Base-by-base conservation (phyloP, 306 rosid species). In the Pyrus communis region DNA sequence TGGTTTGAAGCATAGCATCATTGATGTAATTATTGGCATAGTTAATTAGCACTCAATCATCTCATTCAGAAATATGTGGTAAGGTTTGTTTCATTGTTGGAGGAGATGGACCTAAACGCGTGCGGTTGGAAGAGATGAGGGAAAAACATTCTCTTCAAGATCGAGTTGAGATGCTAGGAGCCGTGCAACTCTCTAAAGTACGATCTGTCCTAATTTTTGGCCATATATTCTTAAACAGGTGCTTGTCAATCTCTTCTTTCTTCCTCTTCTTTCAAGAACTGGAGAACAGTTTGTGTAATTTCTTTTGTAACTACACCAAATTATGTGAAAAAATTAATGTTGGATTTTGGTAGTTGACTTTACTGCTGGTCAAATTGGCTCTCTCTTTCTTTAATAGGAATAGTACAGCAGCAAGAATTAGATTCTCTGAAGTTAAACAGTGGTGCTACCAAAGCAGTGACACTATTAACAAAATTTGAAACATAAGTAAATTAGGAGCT, bases 191-290 rank as follows among this genome's bases (percentile, higher is more conserved):
- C 79, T 90, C 96, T 59, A 88, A 69, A 83, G 96, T 92, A 51
- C 90, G 82, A 63, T 90, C 93, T 14, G 96, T 92, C 71, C 87
- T 94, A 4, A 75, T 91, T 72, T 80, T 89, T 55, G 97, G 98
- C 71, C 98, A 91, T 80, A 91, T 94, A 83, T 94, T 94, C 87
- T 86, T 94, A 82, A 94, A 94, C 83, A 91, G 96, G 97, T 94
- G 71, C 31, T 42, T 62, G 27, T 18, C 69, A 23, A 40, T 67
- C 19, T 60, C 43, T 61, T 60, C 30, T 27, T 74, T 45, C 61
- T 49, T 49, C 55, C 55, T 14, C 38, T 38, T 59, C 14, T 5
- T 22, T 73, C 40, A 35, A 54, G 33, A 72, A 12, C 19, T 14
- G 14, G 33, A 4, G 14, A 7, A 13, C 18, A 54, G 11, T 22